phyloP scores from a whole-genome alignment of 768 basidiomycete species.

The Calocybe cyanea region DNA sequence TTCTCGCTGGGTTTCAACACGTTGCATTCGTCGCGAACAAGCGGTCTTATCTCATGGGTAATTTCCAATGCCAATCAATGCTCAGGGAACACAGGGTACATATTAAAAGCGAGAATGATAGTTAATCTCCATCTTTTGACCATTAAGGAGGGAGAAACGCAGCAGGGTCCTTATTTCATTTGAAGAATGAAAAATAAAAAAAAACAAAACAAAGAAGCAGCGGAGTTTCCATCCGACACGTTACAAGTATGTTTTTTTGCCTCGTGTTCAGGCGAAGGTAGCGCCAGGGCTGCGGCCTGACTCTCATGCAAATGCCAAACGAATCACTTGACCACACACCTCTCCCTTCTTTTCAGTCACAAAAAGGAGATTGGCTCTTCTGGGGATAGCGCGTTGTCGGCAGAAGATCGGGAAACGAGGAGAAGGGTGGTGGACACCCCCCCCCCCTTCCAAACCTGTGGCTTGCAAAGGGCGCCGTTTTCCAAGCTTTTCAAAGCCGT shows the following conservation, averaged over 20 bases:
- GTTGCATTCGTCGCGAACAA: background rate
- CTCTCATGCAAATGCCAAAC: background rate
- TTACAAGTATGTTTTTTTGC: conserved; percentile 2
- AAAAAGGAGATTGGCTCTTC: conserved; percentile 5
- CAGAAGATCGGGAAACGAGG: conserved; percentile 8
- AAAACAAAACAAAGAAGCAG: background rate
- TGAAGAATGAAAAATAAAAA: background rate
- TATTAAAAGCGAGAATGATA: background rate
- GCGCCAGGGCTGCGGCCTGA: conserved; percentile 3
- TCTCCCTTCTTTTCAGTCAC: conserved; percentile 1
- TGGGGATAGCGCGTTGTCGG: conserved; percentile 10
- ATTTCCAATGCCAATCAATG: too few relatives aligned
- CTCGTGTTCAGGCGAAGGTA: conserved; percentile 1
- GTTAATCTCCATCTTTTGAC: background rate
- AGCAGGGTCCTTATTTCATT: background rate
- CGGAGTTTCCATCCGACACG: conserved; percentile 1
- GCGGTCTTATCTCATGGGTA: background rate
- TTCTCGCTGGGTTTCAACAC: background rate
- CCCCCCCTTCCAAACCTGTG: background rate
- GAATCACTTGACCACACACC: conserved; percentile 3
- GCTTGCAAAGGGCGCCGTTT: too few relatives aligned
- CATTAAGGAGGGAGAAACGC: background rate
- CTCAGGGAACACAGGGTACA: too few relatives aligned
- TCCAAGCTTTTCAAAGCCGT: too few relatives aligned
- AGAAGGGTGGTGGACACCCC: conserved; percentile 1